Base-by-base conservation (phyloP, 169 alveolate species). In the Cryptosporidium andersoni region DNA sequence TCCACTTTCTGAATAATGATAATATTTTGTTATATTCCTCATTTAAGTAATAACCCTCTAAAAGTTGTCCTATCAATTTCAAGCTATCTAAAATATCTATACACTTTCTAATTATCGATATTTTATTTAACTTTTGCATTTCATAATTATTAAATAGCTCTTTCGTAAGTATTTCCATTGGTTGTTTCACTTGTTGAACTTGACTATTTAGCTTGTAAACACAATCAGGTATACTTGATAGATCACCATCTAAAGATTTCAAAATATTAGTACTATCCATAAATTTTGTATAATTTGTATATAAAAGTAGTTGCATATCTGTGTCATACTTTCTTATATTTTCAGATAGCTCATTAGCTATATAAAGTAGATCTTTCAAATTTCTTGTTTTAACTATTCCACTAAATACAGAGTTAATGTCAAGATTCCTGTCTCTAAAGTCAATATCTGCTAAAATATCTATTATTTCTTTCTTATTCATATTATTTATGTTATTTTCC, bases 241-340 rank as follows among this genome's bases (percentile, higher is more conserved):
- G 12, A 5, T 60, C 45, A 14, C 11, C 11, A 60, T 60, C 39
- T 16, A 60, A 34, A 5, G 65, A 60, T 1, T 64, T 47, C 40
- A 74, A 43, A 58, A 74, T 7, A 34, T 60, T 58, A 12, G 85
- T 48, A 16, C 55, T 37, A n/a, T 16, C 43, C 12, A 58, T 12
- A 1, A 74, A 42, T 58, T 74, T 74, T 43, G 42, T 58, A 48
- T 74, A 74, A 74, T 74, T 74, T 12, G 56, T 37, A 43, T 74
- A 64, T 40, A 74, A 14, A 42, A 74, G 60, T 16, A 47, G 42
- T 42, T 74, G 85, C 85, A 74, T 74, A 34, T 74, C 63, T 58
- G 9, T 40, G 36, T 74, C 60, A 39, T 40, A 56, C 3, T 74
- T 11, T 16, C 60, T 51, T 16, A 74, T 74, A 34, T 43, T 58